A percentile compares a stretch with the other conserved stretches of the same genome.
Evolutionary conservation across 257 asterid genomes (phyloP).

Genomic region (Apocynum venetum): DNA sequence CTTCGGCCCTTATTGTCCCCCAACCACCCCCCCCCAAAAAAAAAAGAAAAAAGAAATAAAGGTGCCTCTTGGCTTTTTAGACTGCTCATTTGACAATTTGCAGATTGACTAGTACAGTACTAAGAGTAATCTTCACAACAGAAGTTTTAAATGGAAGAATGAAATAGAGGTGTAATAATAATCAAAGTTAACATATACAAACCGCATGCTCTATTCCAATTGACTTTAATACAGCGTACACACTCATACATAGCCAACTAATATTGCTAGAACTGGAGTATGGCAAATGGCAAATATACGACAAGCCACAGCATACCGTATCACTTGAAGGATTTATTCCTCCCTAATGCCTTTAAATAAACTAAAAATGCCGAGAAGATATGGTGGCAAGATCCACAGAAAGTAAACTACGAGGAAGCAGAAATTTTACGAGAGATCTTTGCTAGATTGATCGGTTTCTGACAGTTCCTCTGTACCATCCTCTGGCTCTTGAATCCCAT

Average conservation of each 20-base stretch:
- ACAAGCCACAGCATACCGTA: not conserved
- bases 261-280: not conserved
- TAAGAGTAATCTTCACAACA: not conserved
- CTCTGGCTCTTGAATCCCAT: conserved; percentile 40
- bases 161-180: not conserved
- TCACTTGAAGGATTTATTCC: not conserved
- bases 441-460: conserved; percentile 26
- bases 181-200: not conserved
- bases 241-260: not conserved
- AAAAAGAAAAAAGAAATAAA: no score
- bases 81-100: not conserved
- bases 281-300: not conserved
- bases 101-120: not conserved
- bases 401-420: not conserved
- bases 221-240: not conserved
- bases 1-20: no score
- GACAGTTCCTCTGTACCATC: conserved; percentile 33
- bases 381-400: not conserved
- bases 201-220: not conserved
- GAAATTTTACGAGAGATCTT: conserved; percentile 19
- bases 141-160: not conserved
- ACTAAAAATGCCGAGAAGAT: not conserved
- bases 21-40: no score
- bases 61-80: not conserved
- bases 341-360: not conserved